Evolutionary conservation across 257 asterid genomes (phyloP).

Genomic region (Scutellaria galericulata): DNA sequence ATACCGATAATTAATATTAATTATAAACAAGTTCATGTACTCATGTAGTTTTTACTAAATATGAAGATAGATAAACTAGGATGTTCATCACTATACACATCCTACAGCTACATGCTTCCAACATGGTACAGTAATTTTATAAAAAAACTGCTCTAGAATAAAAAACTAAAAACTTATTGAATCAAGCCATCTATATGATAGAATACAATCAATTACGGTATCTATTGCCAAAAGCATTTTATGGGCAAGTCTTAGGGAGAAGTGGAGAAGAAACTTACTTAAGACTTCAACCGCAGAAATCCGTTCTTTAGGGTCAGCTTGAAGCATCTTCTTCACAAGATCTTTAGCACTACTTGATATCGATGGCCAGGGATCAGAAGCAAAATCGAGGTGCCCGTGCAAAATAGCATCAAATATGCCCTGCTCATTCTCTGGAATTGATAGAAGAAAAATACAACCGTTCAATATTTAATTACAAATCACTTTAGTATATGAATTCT

Average conservation of each 20-base stretch:
- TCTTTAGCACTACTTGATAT: constrained; percentile 96
- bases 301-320: constrained; percentile 74
- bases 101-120: too few relatives aligned
- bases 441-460: constrained; percentile 5
- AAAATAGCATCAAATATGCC: constrained; percentile 77
- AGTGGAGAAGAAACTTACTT: constrained; percentile 53
- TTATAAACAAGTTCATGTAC: too few relatives aligned
- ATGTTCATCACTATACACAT: neutral
- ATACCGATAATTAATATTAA: too few relatives aligned
- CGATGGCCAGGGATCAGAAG: constrained; percentile 91
- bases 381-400: constrained; percentile 85
- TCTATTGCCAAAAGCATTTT: neutral
- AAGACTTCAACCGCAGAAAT: constrained; percentile 78
- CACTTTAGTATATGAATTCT: neutral
- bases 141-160: neutral
- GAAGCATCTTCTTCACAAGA: constrained; percentile 96
- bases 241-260: neutral
- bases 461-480: neutral
- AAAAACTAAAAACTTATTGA: neutral
- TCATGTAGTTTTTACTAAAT: neutral
- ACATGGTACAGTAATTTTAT: neutral
- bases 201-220: neutral
- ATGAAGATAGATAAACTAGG: neutral
- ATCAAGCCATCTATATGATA: neutral
- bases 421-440: constrained; percentile 78